phyloP scores from a whole-genome alignment of 2,329 filamentous ascomycete species.

The Claviceps africana region DNA sequence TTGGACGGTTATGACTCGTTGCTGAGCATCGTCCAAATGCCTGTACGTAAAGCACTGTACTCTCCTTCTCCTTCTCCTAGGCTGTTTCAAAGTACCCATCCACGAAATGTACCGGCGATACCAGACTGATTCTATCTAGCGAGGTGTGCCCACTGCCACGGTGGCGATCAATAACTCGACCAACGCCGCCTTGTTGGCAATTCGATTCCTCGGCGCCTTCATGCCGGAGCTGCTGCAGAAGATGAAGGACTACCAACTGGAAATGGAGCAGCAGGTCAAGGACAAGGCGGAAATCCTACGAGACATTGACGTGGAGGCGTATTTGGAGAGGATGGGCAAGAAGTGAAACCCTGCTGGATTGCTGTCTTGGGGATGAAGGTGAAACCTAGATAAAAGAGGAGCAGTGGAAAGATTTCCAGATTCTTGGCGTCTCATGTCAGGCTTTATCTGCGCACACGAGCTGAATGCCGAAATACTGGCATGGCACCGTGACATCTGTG shows the following conservation, averaged over 20 bases:
- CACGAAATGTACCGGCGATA: constrained; percentile 13
- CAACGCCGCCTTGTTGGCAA: constrained; percentile 60
- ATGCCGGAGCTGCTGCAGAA: constrained; percentile 41
- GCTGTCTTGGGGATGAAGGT: no score
- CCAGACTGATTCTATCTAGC: constrained; percentile 11
- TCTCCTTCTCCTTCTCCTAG: background rate
- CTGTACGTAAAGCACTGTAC: constrained; percentile 27
- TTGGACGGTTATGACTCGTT: constrained; percentile 60
- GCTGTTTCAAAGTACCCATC: background rate
- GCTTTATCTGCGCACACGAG: no score
- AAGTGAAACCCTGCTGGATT: constrained; percentile 6
- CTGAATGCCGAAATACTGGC: no score
- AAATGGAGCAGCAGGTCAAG: constrained; percentile 49
- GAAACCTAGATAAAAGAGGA: background rate
- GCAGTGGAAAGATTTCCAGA: background rate
- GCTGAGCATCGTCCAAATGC: constrained; percentile 66
- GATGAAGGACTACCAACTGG: constrained; percentile 46
- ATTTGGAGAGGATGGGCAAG: constrained; percentile 28
- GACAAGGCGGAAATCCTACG: constrained; percentile 45
- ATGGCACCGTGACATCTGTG: no score
- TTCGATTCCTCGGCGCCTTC: constrained; percentile 48
- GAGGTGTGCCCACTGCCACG: constrained; percentile 58
- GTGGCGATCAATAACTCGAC: constrained; percentile 71
- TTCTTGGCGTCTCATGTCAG: no score
- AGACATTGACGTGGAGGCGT: constrained; percentile 41